Percentiles rank a stretch among this genome's conserved stretches.
Evolutionary conservation across 345 rosid species (phyloP).

Genomic region (Moricandia arvensis): DNA sequence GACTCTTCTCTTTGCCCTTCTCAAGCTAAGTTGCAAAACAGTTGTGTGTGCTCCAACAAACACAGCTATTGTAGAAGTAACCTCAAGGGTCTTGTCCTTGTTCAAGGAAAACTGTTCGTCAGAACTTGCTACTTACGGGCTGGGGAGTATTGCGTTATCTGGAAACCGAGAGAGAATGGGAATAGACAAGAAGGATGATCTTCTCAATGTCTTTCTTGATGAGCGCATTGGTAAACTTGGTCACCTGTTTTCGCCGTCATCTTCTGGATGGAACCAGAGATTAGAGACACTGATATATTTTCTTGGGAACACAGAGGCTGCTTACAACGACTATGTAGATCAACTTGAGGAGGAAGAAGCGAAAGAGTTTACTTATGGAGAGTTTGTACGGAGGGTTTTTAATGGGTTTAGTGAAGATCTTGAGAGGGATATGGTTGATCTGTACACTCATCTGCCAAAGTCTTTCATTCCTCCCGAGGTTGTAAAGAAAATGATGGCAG

Average conservation of each 20-base stretch:
- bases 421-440: conserved; percentile 27
- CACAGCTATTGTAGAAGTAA: conserved; percentile 41
- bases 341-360: neutral
- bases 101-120: neutral
- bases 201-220: conserved; percentile 42
- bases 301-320: conserved; percentile 20
- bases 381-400: conserved; percentile 15
- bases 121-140: conserved; percentile 23
- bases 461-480: conserved; percentile 15
- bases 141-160: conserved; percentile 39
- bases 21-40: conserved; percentile 37
- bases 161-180: conserved; percentile 42
- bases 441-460: conserved; percentile 42
- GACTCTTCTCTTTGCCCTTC: conserved; percentile 34
- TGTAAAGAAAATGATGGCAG: conserved; percentile 27
- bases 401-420: neutral
- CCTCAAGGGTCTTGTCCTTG: conserved; percentile 22
- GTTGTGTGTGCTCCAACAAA: conserved; percentile 53
- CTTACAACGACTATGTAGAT: neutral
- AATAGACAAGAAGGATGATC: conserved; percentile 8
- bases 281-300: conserved; percentile 27
- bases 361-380: neutral
- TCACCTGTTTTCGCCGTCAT: neutral
- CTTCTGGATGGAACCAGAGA: conserved; percentile 37
- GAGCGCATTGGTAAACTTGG: conserved; percentile 32